Base-by-base conservation (phyloP, 192 early-diverging fungal genomes). In the Backusella psychrophila region DNA sequence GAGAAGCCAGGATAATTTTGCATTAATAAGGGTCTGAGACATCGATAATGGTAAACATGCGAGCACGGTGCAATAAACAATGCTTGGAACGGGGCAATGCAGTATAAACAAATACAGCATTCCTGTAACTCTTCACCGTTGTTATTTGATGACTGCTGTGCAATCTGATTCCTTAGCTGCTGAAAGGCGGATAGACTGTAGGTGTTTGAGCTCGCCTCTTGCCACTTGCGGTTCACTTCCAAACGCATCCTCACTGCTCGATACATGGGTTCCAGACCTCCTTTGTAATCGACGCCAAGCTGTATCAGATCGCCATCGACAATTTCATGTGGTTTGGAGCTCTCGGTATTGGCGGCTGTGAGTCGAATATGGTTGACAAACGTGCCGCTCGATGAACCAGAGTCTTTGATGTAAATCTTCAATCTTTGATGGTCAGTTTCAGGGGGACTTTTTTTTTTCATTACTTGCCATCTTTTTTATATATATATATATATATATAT, bases 261-360 rank as follows among this genome's bases (percentile, higher is more conserved):
- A 88, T 94, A 95, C 75, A 94, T 92, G 75, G 94, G 91, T 79
- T 94, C 90, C 31, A 83, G 80, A 31, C 93, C 85, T 38, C 94
- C 94, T 84, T 95, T 93, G 78, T 95, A 96, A 78, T 96, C 95
- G 12, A 95, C 91, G n/a, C 95, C 95, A 38, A 96, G 82, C 84
- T 96, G 94, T 41, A 96, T 83, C 46, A 96, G 85, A 70, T 96
- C 95, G 15, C 94, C 94, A 81, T 93, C 90, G 39, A 91, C 87
- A 56, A 96, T 69, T 46, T 90, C 88, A 41, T 91, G 88, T 26
- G 94, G 90, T 78, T 65, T 44, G 41, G 86, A 75, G 73, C 90
- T 92, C 79, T 95, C 93, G 56, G 91, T 90, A 11, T 90, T 89
- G 19, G 92, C 88, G 14, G 93, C 91, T 78, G 89, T 90, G 33